Base-by-base conservation (phyloP, 176 grass and related monocot genomes). In the Aegilops bicornis region DNA sequence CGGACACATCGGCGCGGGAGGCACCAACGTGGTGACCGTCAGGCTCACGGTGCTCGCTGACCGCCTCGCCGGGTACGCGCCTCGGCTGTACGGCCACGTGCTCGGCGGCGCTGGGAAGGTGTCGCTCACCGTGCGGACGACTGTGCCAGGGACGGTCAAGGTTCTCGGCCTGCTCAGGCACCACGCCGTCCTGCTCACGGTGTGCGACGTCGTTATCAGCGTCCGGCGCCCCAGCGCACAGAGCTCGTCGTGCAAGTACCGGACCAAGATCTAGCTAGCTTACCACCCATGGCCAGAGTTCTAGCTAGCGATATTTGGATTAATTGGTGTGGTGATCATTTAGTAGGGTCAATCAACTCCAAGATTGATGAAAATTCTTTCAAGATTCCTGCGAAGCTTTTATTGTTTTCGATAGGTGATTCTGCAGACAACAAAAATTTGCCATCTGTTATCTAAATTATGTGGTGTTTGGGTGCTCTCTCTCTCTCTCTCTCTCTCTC, bases 81-180 rank as follows among this genome's bases (percentile, higher is more conserved):
- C 80, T 20, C 17, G 83, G 48, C 19, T 88, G 25, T 88, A 78
- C 86, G 37, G 9, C 2, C 52, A 88, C 22, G 17, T 83, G 22
- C 15, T 50, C 25, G n/a, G 33, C 14, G 56, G 77, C 19, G 9
- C 19, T 2, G 63, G 73, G 19, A 50, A 70, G 6, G 47, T 88
- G 73, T 13, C 36, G 35, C 80, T 83, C 63, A 70, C 36, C 13
- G 64, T 88, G 63, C 35, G 48, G 47, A 78, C 35, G 63, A 59
- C 14, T 8, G 15, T 88, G 80, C 80, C 64, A 5, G 80, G 87
- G 6, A 83, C 25, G 3, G 64, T 15, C 63, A 83, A 36, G 8
- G 80, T 88, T 5, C 64, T 88, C 5, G 48, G 63, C 25, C 19
- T 69, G 35, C 35, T 88, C 19, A 69, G 73, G 36, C 86, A 3